Evolutionary conservation across 1,139 yeast genomes (phyloP).

Genomic region (Nakaseomyces bracarensis): DNA sequence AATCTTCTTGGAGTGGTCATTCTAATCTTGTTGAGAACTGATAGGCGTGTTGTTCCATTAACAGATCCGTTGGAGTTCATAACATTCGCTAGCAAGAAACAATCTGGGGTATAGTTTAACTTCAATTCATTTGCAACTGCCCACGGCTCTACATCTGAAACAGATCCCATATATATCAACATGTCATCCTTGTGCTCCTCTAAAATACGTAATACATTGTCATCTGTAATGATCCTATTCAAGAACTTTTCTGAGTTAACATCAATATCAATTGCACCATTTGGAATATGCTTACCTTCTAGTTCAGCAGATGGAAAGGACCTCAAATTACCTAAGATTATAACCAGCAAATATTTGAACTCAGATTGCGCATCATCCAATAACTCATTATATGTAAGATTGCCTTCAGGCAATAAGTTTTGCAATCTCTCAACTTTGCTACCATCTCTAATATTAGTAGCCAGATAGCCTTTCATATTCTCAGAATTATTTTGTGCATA

Average conservation of each 20-base stretch:
- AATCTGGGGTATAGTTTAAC: constrained; percentile 30
- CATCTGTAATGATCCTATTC: constrained; percentile 27
- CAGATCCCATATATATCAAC: constrained; percentile 29
- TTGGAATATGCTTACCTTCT: constrained; percentile 1
- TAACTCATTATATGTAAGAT: neutral
- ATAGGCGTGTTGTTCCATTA: constrained; percentile 30
- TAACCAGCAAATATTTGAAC: constrained; percentile 2
- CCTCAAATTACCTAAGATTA: constrained; percentile 4
- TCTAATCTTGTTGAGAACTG: constrained; percentile 29
- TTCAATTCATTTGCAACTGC: constrained; percentile 29
- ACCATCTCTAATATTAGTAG: neutral
- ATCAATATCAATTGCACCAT: constrained; percentile 14
- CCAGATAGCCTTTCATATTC: constrained; percentile 1
- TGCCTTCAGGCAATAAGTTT: neutral
- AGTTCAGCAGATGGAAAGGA: neutral
- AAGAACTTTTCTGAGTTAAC: constrained; percentile 25
- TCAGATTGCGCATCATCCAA: constrained; percentile 5
- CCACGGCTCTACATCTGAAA: constrained; percentile 32
- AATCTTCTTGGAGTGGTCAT: constrained; percentile 27
- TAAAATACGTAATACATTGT: constrained; percentile 20
- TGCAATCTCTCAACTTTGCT: neutral
- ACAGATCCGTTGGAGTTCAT: constrained; percentile 28
- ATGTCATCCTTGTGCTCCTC: constrained; percentile 26
- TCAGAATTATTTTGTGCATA: neutral
- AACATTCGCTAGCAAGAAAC: constrained; percentile 34